Conservation (phyloP, 257 asterid genomes). For the Scutellaria minor region DNA sequence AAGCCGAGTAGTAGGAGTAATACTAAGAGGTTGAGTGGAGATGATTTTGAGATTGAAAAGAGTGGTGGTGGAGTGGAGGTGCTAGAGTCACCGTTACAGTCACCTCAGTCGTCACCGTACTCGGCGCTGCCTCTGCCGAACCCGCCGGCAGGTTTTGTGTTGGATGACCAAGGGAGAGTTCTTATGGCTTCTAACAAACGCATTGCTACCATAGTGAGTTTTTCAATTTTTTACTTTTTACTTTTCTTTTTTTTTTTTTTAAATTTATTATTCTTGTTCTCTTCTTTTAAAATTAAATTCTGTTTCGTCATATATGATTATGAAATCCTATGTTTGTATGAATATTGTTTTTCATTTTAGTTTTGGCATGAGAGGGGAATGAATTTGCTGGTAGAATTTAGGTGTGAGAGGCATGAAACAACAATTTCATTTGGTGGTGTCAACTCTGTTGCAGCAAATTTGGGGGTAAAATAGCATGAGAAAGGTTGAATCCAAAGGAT, state of each 20-base stretch:
- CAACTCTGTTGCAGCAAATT: background rate
- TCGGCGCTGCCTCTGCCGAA: constrained; percentile 79
- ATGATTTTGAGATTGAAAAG: constrained; percentile 57
- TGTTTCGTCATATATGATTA: background rate
- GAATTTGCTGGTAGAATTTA: background rate
- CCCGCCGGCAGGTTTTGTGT: constrained; percentile 94
- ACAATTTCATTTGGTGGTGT: constrained; percentile 7
- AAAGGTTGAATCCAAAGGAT: constrained; percentile 1
- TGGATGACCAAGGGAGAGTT: constrained; percentile 87
- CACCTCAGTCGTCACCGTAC: constrained; percentile 44
- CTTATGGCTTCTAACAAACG: constrained; percentile 86
- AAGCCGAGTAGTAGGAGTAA: constrained; percentile 41
- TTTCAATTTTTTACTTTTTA: background rate
- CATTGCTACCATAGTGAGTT: constrained; percentile 76
- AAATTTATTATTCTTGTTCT: background rate
- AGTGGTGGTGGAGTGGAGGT: constrained; percentile 46
- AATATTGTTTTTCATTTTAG: background rate
- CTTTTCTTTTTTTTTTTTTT: background rate
- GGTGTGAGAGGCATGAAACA: constrained; percentile 11
- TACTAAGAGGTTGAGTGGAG: constrained; percentile 36
- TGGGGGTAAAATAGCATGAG: constrained; percentile 16
- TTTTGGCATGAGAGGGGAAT: background rate
- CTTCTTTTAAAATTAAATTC: background rate
- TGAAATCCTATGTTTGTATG: background rate
- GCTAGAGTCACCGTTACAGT: constrained; percentile 46